Conservation (phyloP, 2,329 filamentous ascomycete species). For the Coniochaeta ligniaria region DNA sequence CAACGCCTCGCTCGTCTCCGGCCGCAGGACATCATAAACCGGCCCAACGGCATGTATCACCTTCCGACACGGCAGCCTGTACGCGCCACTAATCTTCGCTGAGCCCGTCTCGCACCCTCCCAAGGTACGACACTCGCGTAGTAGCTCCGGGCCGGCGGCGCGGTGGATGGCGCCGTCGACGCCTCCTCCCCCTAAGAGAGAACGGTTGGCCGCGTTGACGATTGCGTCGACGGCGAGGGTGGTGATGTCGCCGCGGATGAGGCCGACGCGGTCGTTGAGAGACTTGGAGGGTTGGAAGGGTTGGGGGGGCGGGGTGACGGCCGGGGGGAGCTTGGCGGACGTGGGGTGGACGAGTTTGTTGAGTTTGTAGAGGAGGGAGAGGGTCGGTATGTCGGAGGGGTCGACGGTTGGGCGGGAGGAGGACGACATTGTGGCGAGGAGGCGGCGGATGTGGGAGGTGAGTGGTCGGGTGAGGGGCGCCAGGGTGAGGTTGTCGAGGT, state of each 20-base stretch:
- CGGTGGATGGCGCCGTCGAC: slow-evolving; percentile 84
- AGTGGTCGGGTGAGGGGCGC: background rate
- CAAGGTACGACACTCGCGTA: slow-evolving; percentile 64
- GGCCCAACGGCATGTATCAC: slow-evolving; percentile 92
- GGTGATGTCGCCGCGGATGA: slow-evolving; percentile 76
- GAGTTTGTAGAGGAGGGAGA: slow-evolving; percentile 59
- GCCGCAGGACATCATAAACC: slow-evolving; percentile 48
- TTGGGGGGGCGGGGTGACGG: slow-evolving; percentile 13
- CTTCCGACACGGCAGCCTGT: slow-evolving; percentile 65
- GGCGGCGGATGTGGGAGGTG: background rate
- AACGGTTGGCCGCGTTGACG: slow-evolving; percentile 84
- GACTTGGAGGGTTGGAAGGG: slow-evolving; percentile 29
- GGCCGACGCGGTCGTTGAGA: slow-evolving; percentile 63
- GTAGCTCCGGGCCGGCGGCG: slow-evolving; percentile 64
- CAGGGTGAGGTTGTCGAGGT: background rate
- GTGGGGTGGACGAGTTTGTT: slow-evolving; percentile 33
- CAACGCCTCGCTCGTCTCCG: slow-evolving; percentile 36
- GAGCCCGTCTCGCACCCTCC: slow-evolving; percentile 68
- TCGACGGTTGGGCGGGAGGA: background rate
- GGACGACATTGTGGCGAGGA: background rate
- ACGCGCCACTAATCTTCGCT: slow-evolving; percentile 76
- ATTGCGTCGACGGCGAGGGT: slow-evolving; percentile 71
- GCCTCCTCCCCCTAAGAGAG: slow-evolving; percentile 79
- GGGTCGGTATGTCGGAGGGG: slow-evolving; percentile 48
- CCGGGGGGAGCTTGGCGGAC: slow-evolving; percentile 8